Evolutionary conservation across 2,329 filamentous ascomycete species (phyloP).

Genomic region (Bipolaris oryzae): DNA sequence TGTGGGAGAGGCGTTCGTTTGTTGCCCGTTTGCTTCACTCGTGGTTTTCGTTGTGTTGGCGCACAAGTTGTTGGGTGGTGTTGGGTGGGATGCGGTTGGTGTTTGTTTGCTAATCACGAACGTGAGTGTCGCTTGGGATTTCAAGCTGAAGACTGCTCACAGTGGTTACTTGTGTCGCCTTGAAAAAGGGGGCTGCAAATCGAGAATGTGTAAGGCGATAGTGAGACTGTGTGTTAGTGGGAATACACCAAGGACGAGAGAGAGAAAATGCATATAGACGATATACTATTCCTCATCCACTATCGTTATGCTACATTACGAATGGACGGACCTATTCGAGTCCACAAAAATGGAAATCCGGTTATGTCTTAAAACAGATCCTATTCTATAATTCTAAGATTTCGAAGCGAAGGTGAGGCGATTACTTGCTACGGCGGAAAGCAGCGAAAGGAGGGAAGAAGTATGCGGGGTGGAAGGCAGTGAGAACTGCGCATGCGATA

Average conservation of each 20-base stretch:
- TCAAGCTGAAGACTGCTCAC: too few species aligned
- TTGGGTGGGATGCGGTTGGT: too few species aligned
- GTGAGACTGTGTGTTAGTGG: background rate
- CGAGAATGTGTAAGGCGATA: background rate
- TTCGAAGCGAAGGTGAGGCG: background rate
- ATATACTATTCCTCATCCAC: background rate
- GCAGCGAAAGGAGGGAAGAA: constrained; percentile 38
- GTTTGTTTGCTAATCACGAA: background rate
- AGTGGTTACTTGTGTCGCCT: background rate
- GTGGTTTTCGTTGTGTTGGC: background rate
- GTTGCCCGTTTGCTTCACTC: background rate
- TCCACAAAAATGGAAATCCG: background rate
- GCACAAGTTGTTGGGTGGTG: background rate
- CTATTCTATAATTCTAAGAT: constrained; percentile 3
- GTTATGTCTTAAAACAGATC: background rate
- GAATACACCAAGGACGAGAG: background rate
- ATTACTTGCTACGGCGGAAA: constrained; percentile 26
- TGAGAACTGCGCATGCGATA: constrained; percentile 34
- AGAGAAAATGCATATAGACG: background rate
- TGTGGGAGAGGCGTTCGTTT: background rate
- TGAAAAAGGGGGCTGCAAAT: background rate
- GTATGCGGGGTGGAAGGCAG: constrained; percentile 34
- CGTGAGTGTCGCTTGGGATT: background rate
- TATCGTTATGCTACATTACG: constrained; percentile 9
- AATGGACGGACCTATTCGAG: background rate